Percentiles rank a stretch among this genome's conserved stretches.
Evolutionary conservation across 768 basidiomycete genomes (phyloP).

Genomic region (Lyophyllum shimeji): DNA sequence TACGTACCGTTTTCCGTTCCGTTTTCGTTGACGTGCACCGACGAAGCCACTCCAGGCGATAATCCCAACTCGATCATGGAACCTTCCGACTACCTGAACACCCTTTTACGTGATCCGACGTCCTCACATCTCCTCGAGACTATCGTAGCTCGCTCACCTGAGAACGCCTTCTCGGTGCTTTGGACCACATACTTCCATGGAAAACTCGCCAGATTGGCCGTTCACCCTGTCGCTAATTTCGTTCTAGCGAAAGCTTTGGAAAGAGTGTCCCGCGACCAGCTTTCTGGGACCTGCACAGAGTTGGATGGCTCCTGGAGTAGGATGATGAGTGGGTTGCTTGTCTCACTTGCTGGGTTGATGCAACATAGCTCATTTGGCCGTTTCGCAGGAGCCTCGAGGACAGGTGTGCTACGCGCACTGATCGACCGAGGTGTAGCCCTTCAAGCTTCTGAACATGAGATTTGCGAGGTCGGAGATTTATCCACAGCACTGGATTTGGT

Average conservation of each 20-base stretch:
- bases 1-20: slow-evolving; percentile 34
- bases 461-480: slow-evolving; percentile 55
- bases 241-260: slow-evolving; percentile 81
- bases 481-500: neutral
- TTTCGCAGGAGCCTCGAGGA: slow-evolving; percentile 61
- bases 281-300: slow-evolving; percentile 59
- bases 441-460: slow-evolving; percentile 41
- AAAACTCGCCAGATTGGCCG: slow-evolving; percentile 69
- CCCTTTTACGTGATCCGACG: slow-evolving; percentile 81
- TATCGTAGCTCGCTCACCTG: slow-evolving; percentile 63
- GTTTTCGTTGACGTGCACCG: neutral
- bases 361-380: neutral
- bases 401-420: slow-evolving; percentile 75
- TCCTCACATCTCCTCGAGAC: slow-evolving; percentile 91
- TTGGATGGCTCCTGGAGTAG: slow-evolving; percentile 58
- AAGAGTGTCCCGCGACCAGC: slow-evolving; percentile 53
- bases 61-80: slow-evolving; percentile 37
- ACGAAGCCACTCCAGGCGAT: slow-evolving; percentile 32
- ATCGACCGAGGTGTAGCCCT: slow-evolving; percentile 66
- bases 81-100: slow-evolving; percentile 76
- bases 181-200: slow-evolving; percentile 81
- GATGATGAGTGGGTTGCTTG: slow-evolving; percentile 60
- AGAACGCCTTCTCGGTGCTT: slow-evolving; percentile 56
- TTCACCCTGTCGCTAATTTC: slow-evolving; percentile 93
- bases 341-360: neutral